Evolutionary conservation across 192 early-diverging fungal species (phyloP), one percentile per base, ranked within the genome.

Genomic region (Coemansia sp.): DNA sequence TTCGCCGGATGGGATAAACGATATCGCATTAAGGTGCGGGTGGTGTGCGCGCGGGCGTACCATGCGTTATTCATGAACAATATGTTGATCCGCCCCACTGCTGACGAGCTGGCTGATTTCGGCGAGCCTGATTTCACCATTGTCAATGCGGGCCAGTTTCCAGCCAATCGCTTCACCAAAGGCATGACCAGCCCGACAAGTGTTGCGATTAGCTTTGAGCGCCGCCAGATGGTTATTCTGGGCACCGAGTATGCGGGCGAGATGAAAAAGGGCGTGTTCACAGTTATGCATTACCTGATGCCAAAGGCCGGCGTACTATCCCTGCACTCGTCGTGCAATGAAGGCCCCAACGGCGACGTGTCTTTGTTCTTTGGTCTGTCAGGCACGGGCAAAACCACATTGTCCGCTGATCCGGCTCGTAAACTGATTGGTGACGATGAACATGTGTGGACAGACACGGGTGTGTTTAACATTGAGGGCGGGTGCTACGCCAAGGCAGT

Each of bases 211-310:
- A 93, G 91, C 89, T 98, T 98, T 63, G 88, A 90, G 74, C 89
- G 91, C 77, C 75, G 78, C 29, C 93, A 98, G 82, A 98, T 98
- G 96, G 92, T 98, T 39, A 98, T 98, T 56, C 86, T 98, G 43
- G 96, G 96, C 50, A 94, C 94, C 63, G 91, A 97, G 80, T 98
- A 98, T 68, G 96, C 96, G 59, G 96, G 96, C 58, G 96, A 98
- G 84, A 98, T 98, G 96, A 98, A 98, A 86, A 98, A 98, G 90
- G 96, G 96, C 76, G 87, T 93, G 65, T 95, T 97, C 83, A 97
- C 94, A 35, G 93, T 98, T 57, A 97, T 98, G 96, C 94, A 98
- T 82, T 97, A 98, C 87, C 80, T 93, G 65, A 97, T 97, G 95
- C 96, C 96, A 72, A 96, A 94, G 89, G 72, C 75, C 19, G 81